phyloP scores from a whole-genome alignment of 2,329 filamentous ascomycete species.

The Sarocladium brachiariae region DNA sequence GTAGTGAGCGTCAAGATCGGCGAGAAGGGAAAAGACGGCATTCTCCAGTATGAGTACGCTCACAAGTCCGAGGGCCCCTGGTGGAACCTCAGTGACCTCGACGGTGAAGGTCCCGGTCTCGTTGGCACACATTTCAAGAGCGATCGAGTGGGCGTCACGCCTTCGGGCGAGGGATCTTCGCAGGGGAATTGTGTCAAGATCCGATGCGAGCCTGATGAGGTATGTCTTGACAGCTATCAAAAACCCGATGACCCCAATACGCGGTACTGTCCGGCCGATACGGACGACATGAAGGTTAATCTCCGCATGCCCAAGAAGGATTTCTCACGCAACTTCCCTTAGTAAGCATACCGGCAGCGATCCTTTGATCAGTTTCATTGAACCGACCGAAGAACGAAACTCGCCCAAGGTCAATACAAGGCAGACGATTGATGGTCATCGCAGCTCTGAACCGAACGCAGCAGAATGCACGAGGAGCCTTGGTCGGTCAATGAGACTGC shows the following conservation, averaged over 20 bases:
- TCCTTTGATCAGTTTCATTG: too few relatives aligned
- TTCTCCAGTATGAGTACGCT: conserved; percentile 12
- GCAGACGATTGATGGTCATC: too few relatives aligned
- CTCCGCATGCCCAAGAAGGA: conserved; percentile 8
- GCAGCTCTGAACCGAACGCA: too few relatives aligned
- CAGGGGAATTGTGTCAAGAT: conserved; percentile 7
- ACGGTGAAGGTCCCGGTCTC: conserved; percentile 11
- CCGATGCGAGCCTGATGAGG: conserved; percentile 1
- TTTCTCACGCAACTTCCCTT: too few relatives aligned
- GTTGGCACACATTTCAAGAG: conserved; percentile 10
- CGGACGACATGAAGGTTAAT: conserved; percentile 10
- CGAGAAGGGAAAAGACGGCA: conserved; percentile 8
- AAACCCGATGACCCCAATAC: conserved; percentile 11
- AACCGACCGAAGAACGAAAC: too few relatives aligned
- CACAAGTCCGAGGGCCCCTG: conserved; percentile 3
- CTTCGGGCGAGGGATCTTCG: conserved; percentile 8
- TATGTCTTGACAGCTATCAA: conserved; percentile 12
- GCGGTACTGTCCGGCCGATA: conserved; percentile 9
- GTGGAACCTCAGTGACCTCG: conserved; percentile 12
- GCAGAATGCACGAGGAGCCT: too few relatives aligned
- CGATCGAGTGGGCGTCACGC: conserved; percentile 8
- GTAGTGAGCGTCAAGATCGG: conserved; percentile 10
- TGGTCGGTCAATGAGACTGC: too few relatives aligned
- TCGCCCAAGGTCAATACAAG: too few relatives aligned
- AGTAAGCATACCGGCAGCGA: too few relatives aligned